Base-by-base conservation (phyloP, 768 basidiomycete species). In the Hebeloma cylindrosporum region DNA sequence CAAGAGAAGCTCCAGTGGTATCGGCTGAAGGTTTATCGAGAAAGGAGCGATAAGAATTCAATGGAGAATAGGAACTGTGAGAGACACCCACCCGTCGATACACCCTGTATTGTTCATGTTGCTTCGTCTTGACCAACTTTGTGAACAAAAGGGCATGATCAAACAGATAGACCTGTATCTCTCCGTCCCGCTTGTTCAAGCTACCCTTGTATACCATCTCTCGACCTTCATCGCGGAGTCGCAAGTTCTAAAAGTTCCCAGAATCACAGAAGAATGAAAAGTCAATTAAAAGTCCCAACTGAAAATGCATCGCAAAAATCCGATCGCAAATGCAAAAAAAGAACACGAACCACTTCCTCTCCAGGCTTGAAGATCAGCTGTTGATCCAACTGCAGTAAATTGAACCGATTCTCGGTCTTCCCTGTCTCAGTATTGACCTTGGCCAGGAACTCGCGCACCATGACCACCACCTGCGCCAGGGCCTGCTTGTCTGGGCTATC, bases 71-170 rank as follows among this genome's bases (percentile, higher is more conserved):
- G 10, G 14, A 35, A 40, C 36, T 8, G 14, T 39, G 13, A n/a
- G n/a, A 30, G 33, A 32, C n/a, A 52, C 87, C 62, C 60, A 98
- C 94, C 56, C 88, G 82, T 55, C 94, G 83, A 60, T 96, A 94
- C 9, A 98, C 94, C 61, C 89, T 90, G 65, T 82, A 86, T 57
- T 93, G 90, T 54, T 97, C 94, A 39, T 85, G 83, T 61, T 93
- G 93, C 66, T 83, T 89, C 66, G 92, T 93, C 61, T 93, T 85
- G 46, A 70, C 65, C 26, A 60, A 67, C 68, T 93, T 97, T 52
- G 89, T 93, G 79, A 98, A 91, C 23, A 99, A 71, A 31, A 99
- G 69, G 1, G 93, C 93, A 64, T 99, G 96, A 62, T 99, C 96
- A 60, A 99, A 96, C 58, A 99, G 67, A 71, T 95, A 97, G 5